Percentiles rank a stretch among this genome's conserved stretches.
phyloP scores from a whole-genome alignment of 345 rosid species.

The Populus nigra region DNA sequence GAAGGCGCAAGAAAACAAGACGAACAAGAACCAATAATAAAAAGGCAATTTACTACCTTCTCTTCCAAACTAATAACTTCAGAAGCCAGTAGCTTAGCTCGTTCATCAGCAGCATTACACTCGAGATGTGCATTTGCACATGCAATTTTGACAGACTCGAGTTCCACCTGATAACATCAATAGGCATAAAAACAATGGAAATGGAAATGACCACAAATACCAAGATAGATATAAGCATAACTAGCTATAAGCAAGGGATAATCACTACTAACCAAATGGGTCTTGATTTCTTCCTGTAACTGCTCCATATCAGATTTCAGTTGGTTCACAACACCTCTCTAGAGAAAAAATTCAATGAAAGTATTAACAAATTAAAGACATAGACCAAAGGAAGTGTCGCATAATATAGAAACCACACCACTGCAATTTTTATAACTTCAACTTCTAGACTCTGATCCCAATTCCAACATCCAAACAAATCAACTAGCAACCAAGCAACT shows the following conservation, averaged over 20 bases:
- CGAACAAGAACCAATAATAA: neutral
- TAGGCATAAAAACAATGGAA: slow-evolving; percentile 13
- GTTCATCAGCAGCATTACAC: slow-evolving; percentile 89
- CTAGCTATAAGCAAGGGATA: neutral
- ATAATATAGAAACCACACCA: neutral
- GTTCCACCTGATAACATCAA: slow-evolving; percentile 62
- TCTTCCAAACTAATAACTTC: slow-evolving; percentile 98
- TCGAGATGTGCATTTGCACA: slow-evolving; percentile 74
- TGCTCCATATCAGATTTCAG: slow-evolving; percentile 83
- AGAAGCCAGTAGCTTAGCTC: slow-evolving; percentile 85
- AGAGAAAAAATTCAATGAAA: slow-evolving; percentile 21
- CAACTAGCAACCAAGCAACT: neutral
- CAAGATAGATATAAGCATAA: neutral
- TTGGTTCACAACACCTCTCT: slow-evolving; percentile 91
- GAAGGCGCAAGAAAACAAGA: neutral
- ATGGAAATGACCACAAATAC: neutral
- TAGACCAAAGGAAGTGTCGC: neutral
- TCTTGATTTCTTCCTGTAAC: slow-evolving; percentile 77
- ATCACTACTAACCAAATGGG: slow-evolving; percentile 59
- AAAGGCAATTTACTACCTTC: slow-evolving; percentile 54
- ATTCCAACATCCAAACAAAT: neutral
- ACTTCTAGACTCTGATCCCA: neutral
- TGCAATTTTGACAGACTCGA: slow-evolving; percentile 71
- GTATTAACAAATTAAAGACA: neutral
- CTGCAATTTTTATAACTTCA: neutral